Evolutionary conservation across 2,329 filamentous ascomycete genomes (phyloP).

Genomic region (Phoma herbarum): DNA sequence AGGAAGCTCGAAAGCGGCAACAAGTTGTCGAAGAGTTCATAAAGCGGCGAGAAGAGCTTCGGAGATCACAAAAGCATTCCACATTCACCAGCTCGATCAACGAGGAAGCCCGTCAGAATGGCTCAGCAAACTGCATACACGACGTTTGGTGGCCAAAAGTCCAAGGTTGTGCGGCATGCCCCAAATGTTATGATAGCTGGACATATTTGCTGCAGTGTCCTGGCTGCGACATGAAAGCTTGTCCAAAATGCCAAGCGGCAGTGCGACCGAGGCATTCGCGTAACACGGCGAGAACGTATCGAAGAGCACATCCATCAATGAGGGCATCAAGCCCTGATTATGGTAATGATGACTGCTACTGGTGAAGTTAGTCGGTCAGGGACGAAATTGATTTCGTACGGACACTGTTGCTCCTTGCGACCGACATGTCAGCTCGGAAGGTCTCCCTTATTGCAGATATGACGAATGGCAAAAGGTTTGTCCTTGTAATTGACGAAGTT

Average conservation of each 20-base stretch:
- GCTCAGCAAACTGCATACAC: conserved; percentile 20
- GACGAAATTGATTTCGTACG: too few relatives aligned
- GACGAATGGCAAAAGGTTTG: too few relatives aligned
- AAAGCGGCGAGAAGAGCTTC: background rate
- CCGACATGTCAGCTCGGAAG: too few relatives aligned
- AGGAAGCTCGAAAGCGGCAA: background rate
- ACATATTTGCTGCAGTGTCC: conserved; percentile 29
- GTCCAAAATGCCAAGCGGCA: conserved; percentile 26
- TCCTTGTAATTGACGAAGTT: too few relatives aligned
- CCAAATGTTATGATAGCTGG: conserved; percentile 26
- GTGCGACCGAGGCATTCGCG: conserved; percentile 20
- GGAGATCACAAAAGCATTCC: background rate
- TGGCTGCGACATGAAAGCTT: conserved; percentile 23
- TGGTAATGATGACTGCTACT: background rate
- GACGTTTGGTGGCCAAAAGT: conserved; percentile 31
- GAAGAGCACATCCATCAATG: background rate
- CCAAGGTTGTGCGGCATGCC: conserved; percentile 25
- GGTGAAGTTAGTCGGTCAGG: background rate
- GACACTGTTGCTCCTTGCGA: too few relatives aligned
- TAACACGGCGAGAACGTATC: background rate
- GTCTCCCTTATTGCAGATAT: too few relatives aligned
- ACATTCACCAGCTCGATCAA: background rate
- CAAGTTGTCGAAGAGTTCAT: background rate
- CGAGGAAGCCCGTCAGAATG: background rate
- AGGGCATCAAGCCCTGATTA: conserved; percentile 14